These are phyloP conservation scores for Xylariaceae sp. DNA, from an alignment of 2,329 filamentous ascomycete species.

Conservation along the genomic window DNA sequence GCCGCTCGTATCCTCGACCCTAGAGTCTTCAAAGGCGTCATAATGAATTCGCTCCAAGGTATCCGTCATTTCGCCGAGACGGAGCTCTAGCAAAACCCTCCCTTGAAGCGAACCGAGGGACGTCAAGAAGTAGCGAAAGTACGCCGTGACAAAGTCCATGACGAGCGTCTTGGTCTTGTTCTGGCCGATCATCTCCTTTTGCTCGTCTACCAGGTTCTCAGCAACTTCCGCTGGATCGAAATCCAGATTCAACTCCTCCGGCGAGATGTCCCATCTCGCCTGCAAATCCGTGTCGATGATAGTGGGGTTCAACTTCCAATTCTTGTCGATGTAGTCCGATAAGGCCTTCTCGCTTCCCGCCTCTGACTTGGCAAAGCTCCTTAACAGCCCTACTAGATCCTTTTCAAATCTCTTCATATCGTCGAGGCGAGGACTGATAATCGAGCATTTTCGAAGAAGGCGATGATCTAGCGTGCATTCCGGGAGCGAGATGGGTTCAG, in stretches of 20 bases:
- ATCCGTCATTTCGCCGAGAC: constrained; percentile 24
- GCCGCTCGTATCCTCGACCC: too few species aligned
- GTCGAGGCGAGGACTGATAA: constrained; percentile 12
- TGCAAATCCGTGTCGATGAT: constrained; percentile 9
- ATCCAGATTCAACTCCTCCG: constrained; percentile 1
- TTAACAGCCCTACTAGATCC: too few species aligned
- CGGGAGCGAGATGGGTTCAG: too few species aligned
- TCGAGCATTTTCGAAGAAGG: constrained; percentile 9
- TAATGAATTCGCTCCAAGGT: constrained; percentile 22
- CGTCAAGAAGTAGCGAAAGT: too few species aligned
- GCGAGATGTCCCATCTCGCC: not conserved
- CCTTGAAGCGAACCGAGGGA: too few species aligned
- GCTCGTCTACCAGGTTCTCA: too few species aligned
- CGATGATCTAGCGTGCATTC: constrained; percentile 6
- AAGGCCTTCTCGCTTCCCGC: too few species aligned
- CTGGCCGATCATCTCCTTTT: not conserved
- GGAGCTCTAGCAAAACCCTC: constrained; percentile 16
- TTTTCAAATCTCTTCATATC: too few species aligned
- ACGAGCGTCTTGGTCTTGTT: constrained; percentile 3
- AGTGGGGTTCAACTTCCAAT: constrained; percentile 13
- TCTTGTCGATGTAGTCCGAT: constrained; percentile 5
- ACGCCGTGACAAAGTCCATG: constrained; percentile 6
- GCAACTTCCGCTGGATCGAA: constrained; percentile 5
- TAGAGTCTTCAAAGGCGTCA: constrained; percentile 15
- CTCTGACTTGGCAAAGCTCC: too few species aligned